phyloP scores from a whole-genome alignment of 352 stramenopile genomes.

The Saprolegnia parasitica region DNA sequence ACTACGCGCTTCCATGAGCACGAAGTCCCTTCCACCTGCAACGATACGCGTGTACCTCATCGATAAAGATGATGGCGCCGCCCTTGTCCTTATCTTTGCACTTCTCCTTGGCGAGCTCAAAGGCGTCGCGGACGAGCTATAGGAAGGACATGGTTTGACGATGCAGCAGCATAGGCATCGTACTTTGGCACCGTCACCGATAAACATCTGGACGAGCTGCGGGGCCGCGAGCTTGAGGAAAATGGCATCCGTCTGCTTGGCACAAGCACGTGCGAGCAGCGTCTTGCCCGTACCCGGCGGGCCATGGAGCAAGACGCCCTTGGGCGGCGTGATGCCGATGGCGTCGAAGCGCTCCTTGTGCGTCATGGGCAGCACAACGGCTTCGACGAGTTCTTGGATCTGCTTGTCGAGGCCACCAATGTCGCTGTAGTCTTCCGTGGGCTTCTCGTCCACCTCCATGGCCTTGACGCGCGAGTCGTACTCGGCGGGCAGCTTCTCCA shows the following conservation, averaged over 20 bases:
- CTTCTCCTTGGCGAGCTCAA: slow-evolving; percentile 94
- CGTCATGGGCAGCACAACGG: slow-evolving; percentile 97
- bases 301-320: slow-evolving; percentile 96
- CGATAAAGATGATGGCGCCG: slow-evolving; percentile 99
- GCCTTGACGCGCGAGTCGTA: slow-evolving; percentile 98
- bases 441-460: slow-evolving; percentile 96
- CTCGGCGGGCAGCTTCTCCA: slow-evolving; percentile 98
- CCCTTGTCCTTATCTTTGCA: slow-evolving; percentile 81
- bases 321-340: slow-evolving; percentile 95
- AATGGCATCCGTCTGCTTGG: slow-evolving; percentile 97
- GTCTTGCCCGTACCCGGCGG: slow-evolving; percentile 98
- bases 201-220: slow-evolving; percentile 99
- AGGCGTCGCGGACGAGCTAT: slow-evolving; percentile 96
- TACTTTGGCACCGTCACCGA: slow-evolving; percentile 95
- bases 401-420: slow-evolving; percentile 97
- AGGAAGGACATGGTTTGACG: neutral
- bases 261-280: slow-evolving; percentile 95
- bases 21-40: neutral
- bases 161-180: neutral
- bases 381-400: slow-evolving; percentile 98
- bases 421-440: slow-evolving; percentile 93
- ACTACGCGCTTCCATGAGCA: slow-evolving; percentile 30
- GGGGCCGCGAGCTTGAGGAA: slow-evolving; percentile 98
- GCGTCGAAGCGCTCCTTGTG: slow-evolving; percentile 97
- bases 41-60: slow-evolving; percentile 72